A percentile compares a stretch with the other conserved stretches of the same genome.
These are phyloP conservation scores for Saturnispora gosingensis DNA, from an alignment of 805 yeast genomes.

Conservation along the genomic window DNA sequence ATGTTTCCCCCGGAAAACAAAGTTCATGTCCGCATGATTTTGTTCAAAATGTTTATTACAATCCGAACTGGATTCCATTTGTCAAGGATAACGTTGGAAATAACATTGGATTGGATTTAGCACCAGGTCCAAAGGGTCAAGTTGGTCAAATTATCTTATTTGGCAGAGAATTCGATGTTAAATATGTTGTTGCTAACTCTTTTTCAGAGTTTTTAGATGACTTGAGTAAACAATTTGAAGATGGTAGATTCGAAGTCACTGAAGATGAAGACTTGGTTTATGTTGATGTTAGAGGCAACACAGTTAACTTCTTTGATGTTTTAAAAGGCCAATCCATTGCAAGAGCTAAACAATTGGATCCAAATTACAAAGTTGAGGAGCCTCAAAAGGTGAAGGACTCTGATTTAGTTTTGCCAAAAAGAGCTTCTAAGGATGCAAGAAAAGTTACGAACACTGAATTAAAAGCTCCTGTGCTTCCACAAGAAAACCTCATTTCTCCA, in stretches of 20 bases:
- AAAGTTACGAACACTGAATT: background rate
- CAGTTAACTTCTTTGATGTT: conserved; percentile 61
- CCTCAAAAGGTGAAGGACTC: conserved; percentile 9
- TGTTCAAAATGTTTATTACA: conserved; percentile 73
- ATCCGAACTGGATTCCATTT: conserved; percentile 85
- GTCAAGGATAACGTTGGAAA: conserved; percentile 86
- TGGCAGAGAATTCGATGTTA: conserved; percentile 90
- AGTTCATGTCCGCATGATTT: conserved; percentile 70
- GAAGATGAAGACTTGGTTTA: conserved; percentile 49
- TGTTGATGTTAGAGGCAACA: conserved; percentile 23
- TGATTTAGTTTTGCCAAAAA: conserved; percentile 10
- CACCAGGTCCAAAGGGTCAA: conserved; percentile 68
- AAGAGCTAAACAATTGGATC: conserved; percentile 9
- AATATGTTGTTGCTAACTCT: conserved; percentile 74
- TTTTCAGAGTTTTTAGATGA: conserved; percentile 83
- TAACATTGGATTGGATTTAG: conserved; percentile 82
- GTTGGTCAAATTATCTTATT: conserved; percentile 90
- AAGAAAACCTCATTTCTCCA: conserved; percentile 28
- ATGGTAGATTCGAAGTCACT: conserved; percentile 68
- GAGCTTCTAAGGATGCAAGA: background rate
- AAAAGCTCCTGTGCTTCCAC: conserved; percentile 17
- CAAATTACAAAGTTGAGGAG: conserved; percentile 8
- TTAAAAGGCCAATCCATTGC: conserved; percentile 54
- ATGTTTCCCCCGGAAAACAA: conserved; percentile 28
- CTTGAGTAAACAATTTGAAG: conserved; percentile 81